Percentiles rank a stretch among this genome's conserved stretches.
These are phyloP conservation scores for Parasarocladium wereldwijsianum DNA, from an alignment of 2,329 filamentous ascomycete species.

Conservation along the genomic window DNA sequence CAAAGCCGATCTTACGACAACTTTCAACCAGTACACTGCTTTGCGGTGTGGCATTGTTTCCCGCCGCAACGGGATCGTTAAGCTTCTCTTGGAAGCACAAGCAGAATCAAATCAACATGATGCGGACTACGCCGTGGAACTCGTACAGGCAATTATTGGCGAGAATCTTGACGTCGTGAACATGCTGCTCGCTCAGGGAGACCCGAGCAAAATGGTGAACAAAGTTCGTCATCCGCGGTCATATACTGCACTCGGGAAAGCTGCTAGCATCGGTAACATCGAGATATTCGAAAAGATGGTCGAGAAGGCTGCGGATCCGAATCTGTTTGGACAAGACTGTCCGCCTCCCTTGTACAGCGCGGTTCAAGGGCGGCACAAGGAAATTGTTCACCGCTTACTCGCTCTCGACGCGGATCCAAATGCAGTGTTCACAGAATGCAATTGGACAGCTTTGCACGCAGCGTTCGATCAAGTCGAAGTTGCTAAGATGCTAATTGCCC, in stretches of 20 bases:
- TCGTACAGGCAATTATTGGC: background rate
- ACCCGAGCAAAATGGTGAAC: too few species aligned
- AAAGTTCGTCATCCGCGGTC: too few species aligned
- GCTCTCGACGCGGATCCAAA: slow-evolving; percentile 17
- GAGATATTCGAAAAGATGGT: slow-evolving; percentile 1
- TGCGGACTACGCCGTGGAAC: background rate
- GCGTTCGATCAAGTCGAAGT: slow-evolving; percentile 16
- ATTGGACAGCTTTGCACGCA: slow-evolving; percentile 23
- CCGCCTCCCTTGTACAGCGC: slow-evolving; percentile 18
- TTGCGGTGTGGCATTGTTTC: slow-evolving; percentile 20
- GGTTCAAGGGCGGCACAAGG: slow-evolving; percentile 12
- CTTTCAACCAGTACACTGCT: slow-evolving; percentile 20
- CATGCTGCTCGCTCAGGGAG: slow-evolving; percentile 6
- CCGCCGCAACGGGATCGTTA: slow-evolving; percentile 9
- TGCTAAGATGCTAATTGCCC: slow-evolving; percentile 13
- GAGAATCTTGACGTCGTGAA: slow-evolving; percentile 3
- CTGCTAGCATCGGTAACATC: background rate
- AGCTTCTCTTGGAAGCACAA: slow-evolving; percentile 13
- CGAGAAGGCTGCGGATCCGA: slow-evolving; percentile 1
- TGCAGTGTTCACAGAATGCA: slow-evolving; percentile 17
- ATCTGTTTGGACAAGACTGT: background rate
- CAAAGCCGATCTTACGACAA: slow-evolving; percentile 17
- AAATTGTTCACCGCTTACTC: slow-evolving; percentile 14
- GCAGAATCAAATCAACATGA: slow-evolving; percentile 14
- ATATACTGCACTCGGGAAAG: background rate